phyloP scores from a whole-genome alignment of 2,329 filamentous ascomycete genomes.

The Sporothrix mexicana region DNA sequence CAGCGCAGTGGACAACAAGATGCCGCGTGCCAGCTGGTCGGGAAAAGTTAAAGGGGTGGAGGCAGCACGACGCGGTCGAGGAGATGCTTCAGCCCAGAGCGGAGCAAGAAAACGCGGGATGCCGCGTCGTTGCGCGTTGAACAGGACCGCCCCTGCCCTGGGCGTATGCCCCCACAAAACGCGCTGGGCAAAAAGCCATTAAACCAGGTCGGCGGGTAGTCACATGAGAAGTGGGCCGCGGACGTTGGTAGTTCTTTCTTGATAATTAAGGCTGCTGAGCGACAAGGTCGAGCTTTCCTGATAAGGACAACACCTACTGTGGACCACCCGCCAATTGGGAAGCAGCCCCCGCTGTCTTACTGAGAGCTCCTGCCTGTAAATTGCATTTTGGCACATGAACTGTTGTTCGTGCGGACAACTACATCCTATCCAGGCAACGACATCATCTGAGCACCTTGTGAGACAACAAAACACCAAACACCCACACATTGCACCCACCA shows the following conservation, averaged over 20 bases:
- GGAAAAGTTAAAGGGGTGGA: slow-evolving; percentile 6
- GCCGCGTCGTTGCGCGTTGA: slow-evolving; percentile 36
- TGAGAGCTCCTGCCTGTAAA: slow-evolving; percentile 18
- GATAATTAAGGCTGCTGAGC: slow-evolving; percentile 12
- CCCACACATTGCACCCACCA: not conserved
- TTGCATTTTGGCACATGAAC: slow-evolving; percentile 29
- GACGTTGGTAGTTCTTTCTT: not conserved
- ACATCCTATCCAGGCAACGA: slow-evolving; percentile 8
- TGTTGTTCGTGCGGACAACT: slow-evolving; percentile 27
- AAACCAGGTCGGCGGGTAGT: slow-evolving; percentile 24
- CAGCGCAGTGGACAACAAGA: not conserved
- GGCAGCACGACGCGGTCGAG: slow-evolving; percentile 33
- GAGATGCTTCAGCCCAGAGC: slow-evolving; percentile 20
- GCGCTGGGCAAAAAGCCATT: slow-evolving; percentile 13
- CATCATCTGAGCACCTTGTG: not conserved
- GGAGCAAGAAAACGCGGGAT: slow-evolving; percentile 26
- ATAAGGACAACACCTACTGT: slow-evolving; percentile 28
- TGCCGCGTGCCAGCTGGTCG: slow-evolving; percentile 16
- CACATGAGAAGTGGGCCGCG: slow-evolving; percentile 27
- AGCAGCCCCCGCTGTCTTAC: slow-evolving; percentile 12
- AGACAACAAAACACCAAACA: not conserved
- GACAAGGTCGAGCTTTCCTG: slow-evolving; percentile 21
- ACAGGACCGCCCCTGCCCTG: not conserved
- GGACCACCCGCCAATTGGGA: slow-evolving; percentile 18
- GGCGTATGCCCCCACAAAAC: not conserved